Evolutionary conservation across 1,284 basidiomycete genomes (phyloP), one percentile per base, ranked within the genome.

Genomic region (Apiotrichum porosum): DNA sequence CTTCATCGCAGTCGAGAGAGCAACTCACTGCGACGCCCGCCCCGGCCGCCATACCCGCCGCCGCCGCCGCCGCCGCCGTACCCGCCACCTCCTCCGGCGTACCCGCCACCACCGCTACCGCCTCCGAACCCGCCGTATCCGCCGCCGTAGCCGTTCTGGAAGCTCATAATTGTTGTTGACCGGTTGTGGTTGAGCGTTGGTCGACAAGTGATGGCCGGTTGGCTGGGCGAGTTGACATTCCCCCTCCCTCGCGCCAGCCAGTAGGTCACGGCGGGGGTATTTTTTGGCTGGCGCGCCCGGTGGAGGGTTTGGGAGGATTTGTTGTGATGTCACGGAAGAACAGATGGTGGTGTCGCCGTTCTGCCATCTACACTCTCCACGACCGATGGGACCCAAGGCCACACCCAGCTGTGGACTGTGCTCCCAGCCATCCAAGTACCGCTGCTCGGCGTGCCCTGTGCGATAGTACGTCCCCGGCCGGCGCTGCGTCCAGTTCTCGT

Each of bases 381-480:
- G n/a, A n/a, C n/a, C n/a, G 1, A 55, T 55, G 53, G 36, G 42
- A 1, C 53, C 49, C 4, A 55, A 47, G 42, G 19, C 43, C 2
- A n/a, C 37, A 12, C 28, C 41, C 13, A 10, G 17, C 14, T 72
- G 70, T 47, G 60, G 56, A 23, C 49, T 71, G 19, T 73, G 71
- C 54, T 36, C 36, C 19, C 31, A 54, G 9, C 26, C 42, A 14
- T 66, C 65, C 14, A 73, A 71, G 40, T 73, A 73, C 36, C 55
- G 67, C 40, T 73, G 71, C 51, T 56, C 68, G 14, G 54, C 54
- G 26, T 73, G 71, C 56, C 62, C 62, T 2, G 52, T 62, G 19
- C 46, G 69, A 51, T 73, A 73, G 71, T 73, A 44, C 46, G 67
- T 23, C 9, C 22, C 12, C 43, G 47, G 33, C 26, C 26, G 26